Base-by-base conservation (phyloP, 371 early-diverging fungal species). In the Mucor indicus region DNA sequence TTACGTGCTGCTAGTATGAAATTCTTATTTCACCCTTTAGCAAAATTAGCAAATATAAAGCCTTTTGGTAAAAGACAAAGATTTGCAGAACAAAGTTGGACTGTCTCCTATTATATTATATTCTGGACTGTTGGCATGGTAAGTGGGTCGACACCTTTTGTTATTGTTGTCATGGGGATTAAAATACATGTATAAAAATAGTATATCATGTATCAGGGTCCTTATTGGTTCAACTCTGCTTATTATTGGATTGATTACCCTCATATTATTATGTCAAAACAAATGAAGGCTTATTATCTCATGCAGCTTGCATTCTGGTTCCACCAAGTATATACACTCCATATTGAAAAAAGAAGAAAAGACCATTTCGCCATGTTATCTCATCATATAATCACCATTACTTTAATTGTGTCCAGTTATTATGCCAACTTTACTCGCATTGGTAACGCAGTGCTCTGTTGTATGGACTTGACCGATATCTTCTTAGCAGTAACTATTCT, bases 381-480 rank as follows among this genome's bases (percentile, higher is more conserved):
- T n/a, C 94, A 93, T 69, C 94, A 93, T 47, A 60, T 86, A 21
- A 83, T 90, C 38, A 91, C 94, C 21, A 79, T 81, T 39, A 59
- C 75, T 9, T 60, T 93, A 31, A 66, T 93, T 10, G 64, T 77
- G 1, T 62, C 72, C 17, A 86, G 89, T 3, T 92, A 92, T 65
- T 67, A 61, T 39, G 75, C 77, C 58, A 86, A 90, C 50, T 83
- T 84, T 32, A 87, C 88, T 11, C 77, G 87, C n/a, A 79, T 91
- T 48, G 94, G 94, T 21, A 84, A 90, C 53, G 87, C 82, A 4
- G 81, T 92, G 17, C 76, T 91, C 38, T 83, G 85, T 31, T 71
- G 80, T 38, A 87, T 91, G 88, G 94, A 93, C 62, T 67, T 90
- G 44, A 75, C 87, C 15, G 94, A 93, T 54, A 81, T 93, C 43